phyloP scores from a whole-genome alignment of 2,329 filamentous ascomycete genomes.

The Alternaria ethzedia region DNA sequence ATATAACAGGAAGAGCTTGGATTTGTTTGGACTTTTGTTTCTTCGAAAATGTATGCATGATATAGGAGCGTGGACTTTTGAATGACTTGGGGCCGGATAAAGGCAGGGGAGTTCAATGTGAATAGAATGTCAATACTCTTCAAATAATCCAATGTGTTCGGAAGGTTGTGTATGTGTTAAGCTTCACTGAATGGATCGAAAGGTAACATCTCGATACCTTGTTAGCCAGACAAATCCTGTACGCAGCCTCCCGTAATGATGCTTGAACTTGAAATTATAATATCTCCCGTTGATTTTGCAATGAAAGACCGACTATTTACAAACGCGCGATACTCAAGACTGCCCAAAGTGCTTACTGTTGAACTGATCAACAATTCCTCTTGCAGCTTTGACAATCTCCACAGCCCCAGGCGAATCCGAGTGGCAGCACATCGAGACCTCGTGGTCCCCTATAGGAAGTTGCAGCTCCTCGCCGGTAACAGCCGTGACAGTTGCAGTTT shows the following conservation, averaged over 20 bases:
- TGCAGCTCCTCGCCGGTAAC: conserved; percentile 52
- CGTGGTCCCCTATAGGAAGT: conserved; percentile 50
- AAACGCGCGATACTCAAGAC: neutral
- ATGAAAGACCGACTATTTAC: neutral
- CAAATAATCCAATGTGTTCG: neutral
- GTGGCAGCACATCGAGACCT: conserved; percentile 54
- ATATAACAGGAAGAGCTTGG: neutral
- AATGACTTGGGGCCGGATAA: neutral
- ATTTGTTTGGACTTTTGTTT: neutral
- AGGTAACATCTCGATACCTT: neutral
- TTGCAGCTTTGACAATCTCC: conserved; percentile 52
- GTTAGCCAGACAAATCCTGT: neutral
- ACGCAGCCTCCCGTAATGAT: neutral
- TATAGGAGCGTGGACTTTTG: neutral
- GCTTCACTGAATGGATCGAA: neutral
- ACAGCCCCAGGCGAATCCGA: conserved; percentile 54
- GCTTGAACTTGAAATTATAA: neutral
- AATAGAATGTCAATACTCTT: neutral
- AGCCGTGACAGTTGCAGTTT: conserved; percentile 49
- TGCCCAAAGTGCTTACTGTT: conserved; percentile 36
- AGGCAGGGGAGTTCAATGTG: neutral
- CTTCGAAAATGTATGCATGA: neutral
- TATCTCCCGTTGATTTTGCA: neutral
- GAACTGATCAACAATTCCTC: conserved; percentile 52
- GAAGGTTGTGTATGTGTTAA: neutral